Conservation (phyloP, 1,139 yeast species). For the Groenewaldozyma auringiensis region DNA sequence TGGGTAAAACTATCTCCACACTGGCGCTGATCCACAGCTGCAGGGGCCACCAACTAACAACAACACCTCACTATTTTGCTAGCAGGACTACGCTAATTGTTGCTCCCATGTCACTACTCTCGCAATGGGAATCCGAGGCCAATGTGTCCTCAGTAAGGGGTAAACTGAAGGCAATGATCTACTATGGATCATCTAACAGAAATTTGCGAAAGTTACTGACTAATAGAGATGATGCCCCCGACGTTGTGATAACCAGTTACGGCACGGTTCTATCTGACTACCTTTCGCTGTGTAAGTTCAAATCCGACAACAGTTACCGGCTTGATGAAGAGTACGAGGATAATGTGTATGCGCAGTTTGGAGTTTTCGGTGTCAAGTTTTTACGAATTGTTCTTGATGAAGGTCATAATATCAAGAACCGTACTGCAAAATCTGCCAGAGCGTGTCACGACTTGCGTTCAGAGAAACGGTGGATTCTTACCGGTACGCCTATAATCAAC, state of each 20-base stretch:
- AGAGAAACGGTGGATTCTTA: constrained; percentile 72
- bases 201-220: constrained; percentile 44
- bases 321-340: constrained; percentile 18
- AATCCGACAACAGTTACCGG: constrained; percentile 10
- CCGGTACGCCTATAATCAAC: constrained; percentile 94
- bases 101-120: constrained; percentile 82
- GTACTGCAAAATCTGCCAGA: constrained; percentile 71
- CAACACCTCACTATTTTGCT: constrained; percentile 48
- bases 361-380: constrained; percentile 66
- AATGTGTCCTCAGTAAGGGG: constrained; percentile 40
- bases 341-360: constrained; percentile 30
- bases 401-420: constrained; percentile 83
- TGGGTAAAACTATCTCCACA: constrained; percentile 87
- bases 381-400: constrained; percentile 82
- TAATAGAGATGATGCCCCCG: constrained; percentile 41
- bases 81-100: constrained; percentile 66
- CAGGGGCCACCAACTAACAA: not conserved
- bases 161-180: constrained; percentile 36
- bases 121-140: constrained; percentile 86
- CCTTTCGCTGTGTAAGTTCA: constrained; percentile 25
- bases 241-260: constrained; percentile 77
- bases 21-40: constrained; percentile 58
- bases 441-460: constrained; percentile 63
- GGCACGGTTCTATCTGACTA: constrained; percentile 81
- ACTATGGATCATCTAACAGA: constrained; percentile 57